phyloP scores from a whole-genome alignment of 257 asterid genomes.

The Solanum raphanifolium region DNA sequence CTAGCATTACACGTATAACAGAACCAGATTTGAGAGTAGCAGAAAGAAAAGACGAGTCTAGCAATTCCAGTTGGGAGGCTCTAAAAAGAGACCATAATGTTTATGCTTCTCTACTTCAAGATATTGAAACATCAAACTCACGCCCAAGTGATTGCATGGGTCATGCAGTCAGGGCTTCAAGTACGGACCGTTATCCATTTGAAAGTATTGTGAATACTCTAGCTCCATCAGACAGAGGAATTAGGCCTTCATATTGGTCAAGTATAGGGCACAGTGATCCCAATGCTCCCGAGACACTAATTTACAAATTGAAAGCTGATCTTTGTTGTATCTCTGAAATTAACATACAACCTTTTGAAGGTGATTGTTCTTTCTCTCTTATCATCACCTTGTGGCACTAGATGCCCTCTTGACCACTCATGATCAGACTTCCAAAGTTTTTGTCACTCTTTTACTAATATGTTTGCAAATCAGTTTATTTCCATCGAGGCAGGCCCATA shows the following conservation, averaged over 20 bases:
- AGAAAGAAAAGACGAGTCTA: conserved; percentile 14
- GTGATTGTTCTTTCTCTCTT: conserved; percentile 16
- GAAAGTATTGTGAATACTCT: conserved; percentile 61
- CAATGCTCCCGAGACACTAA: conserved; percentile 52
- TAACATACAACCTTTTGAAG: conserved; percentile 70
- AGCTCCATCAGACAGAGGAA: conserved; percentile 37
- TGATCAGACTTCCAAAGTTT: background rate
- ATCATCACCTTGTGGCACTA: background rate
- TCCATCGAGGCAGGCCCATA: conserved; percentile 48
- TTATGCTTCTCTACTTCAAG: conserved; percentile 49
- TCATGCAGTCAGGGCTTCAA: conserved; percentile 61
- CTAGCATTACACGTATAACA: conserved; percentile 21
- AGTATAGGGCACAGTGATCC: conserved; percentile 70
- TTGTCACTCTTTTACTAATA: background rate
- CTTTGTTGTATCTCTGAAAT: conserved; percentile 67
- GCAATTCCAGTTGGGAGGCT: conserved; percentile 20
- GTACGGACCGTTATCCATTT: conserved; percentile 61
- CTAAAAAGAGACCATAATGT: conserved; percentile 42
- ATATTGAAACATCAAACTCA: conserved; percentile 34
- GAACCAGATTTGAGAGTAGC: conserved; percentile 3
- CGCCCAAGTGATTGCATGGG: conserved; percentile 40
- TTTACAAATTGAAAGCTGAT: conserved; percentile 48
- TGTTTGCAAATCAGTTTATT: conserved; percentile 39
- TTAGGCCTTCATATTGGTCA: conserved; percentile 73
- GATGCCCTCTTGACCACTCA: background rate